Conservation (phyloP, 2,329 filamentous ascomycete species). For the Chalaropsis ovoidea region DNA sequence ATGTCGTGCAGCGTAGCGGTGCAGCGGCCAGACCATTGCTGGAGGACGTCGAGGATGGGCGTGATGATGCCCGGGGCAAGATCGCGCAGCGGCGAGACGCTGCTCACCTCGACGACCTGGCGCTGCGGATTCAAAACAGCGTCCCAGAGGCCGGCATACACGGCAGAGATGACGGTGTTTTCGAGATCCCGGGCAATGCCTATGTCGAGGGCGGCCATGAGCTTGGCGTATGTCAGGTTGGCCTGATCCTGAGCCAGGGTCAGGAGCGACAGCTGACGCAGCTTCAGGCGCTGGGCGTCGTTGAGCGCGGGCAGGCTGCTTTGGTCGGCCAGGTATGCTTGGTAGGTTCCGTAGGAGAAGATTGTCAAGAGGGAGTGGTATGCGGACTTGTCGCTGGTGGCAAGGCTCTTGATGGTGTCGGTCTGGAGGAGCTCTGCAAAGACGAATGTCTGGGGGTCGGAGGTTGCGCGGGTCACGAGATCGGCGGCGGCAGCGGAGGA, state of each 20-base stretch:
- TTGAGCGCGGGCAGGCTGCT: slow-evolving; percentile 57
- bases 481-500: slow-evolving; percentile 77
- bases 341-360: slow-evolving; percentile 87
- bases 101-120: slow-evolving; percentile 63
- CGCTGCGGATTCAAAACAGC: slow-evolving; percentile 75
- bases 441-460: slow-evolving; percentile 79
- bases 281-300: slow-evolving; percentile 66
- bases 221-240: slow-evolving; percentile 61
- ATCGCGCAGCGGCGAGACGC: slow-evolving; percentile 78
- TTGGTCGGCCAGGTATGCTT: slow-evolving; percentile 50
- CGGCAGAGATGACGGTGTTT: slow-evolving; percentile 72
- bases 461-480: slow-evolving; percentile 77
- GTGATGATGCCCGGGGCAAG: slow-evolving; percentile 63
- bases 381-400: slow-evolving; percentile 37
- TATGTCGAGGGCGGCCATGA: slow-evolving; percentile 59
- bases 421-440: slow-evolving; percentile 87
- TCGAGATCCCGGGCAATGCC: slow-evolving; percentile 62
- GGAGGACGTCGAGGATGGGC: slow-evolving; percentile 56
- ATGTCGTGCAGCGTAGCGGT: slow-evolving; percentile 61
- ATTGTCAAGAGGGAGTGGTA: slow-evolving; percentile 68
- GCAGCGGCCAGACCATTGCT: slow-evolving; percentile 71
- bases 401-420: slow-evolving; percentile 65
- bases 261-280: slow-evolving; percentile 81
- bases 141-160: slow-evolving; percentile 73
- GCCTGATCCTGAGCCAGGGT: slow-evolving; percentile 59